Percentiles rank a stretch among this genome's conserved stretches.
Evolutionary conservation across 148 eudicot species (phyloP).

Genomic region (Polygonum aviculare): DNA sequence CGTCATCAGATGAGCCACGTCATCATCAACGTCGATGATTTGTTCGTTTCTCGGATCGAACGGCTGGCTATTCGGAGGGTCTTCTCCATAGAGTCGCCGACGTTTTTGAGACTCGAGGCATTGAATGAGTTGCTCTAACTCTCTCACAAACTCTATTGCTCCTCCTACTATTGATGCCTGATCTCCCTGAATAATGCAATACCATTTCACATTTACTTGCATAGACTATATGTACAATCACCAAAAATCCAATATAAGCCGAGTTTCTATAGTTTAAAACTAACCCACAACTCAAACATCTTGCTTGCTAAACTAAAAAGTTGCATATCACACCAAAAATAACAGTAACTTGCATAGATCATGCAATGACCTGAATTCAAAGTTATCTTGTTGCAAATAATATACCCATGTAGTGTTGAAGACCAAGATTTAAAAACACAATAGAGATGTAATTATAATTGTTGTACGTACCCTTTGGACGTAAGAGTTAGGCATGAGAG

Average conservation of each 20-base stretch:
- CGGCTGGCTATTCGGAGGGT: neutral
- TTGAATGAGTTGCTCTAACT: slow-evolving; percentile 14
- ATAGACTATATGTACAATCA: no score
- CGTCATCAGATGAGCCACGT: slow-evolving; percentile 17
- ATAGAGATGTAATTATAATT: neutral
- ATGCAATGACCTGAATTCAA: no score
- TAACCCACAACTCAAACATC: no score
- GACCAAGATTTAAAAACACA: neutral
- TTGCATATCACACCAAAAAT: no score
- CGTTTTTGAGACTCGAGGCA: slow-evolving; percentile 12
- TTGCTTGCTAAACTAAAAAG: no score
- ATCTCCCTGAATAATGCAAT: slow-evolving; percentile 2
- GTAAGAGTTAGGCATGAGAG: slow-evolving; percentile 9
- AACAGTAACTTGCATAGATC: no score
- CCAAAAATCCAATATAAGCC: no score
- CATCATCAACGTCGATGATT: slow-evolving; percentile 36
- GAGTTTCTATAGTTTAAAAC: no score
- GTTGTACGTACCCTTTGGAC: neutral
- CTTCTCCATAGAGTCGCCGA: neutral
- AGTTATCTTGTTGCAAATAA: no score
- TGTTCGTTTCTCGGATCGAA: slow-evolving; percentile 32
- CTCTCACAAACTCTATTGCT: slow-evolving; percentile 18
- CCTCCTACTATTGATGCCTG: slow-evolving; percentile 19
- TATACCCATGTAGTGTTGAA: no score
- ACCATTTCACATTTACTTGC: no score